Percentiles rank a stretch among this genome's conserved stretches.
Evolutionary conservation across 2,329 filamentous ascomycete species (phyloP).

Genomic region (Aspergillus hiratsukae): DNA sequence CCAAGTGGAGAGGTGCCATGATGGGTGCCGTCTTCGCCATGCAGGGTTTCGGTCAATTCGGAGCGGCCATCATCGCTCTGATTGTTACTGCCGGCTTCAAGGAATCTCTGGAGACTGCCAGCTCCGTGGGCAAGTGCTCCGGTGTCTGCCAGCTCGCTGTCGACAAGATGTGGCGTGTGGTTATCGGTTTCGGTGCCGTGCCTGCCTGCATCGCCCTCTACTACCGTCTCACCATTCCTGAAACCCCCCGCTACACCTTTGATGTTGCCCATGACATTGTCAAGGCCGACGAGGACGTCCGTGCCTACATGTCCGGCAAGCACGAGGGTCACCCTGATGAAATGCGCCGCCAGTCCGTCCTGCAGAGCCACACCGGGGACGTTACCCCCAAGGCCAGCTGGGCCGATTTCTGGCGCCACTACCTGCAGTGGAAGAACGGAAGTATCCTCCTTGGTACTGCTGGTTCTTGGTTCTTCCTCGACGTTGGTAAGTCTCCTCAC

Average conservation of each 20-base stretch:
- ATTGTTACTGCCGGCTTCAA: slow-evolving; percentile 71
- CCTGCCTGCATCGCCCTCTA: slow-evolving; percentile 78
- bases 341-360: slow-evolving; percentile 56
- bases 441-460: slow-evolving; percentile 73
- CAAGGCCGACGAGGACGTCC: slow-evolving; percentile 67
- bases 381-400: slow-evolving; percentile 68
- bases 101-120: slow-evolving; percentile 52
- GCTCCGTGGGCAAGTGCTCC: slow-evolving; percentile 54
- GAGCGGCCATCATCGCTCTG: slow-evolving; percentile 69
- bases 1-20: slow-evolving; percentile 81
- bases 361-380: slow-evolving; percentile 50
- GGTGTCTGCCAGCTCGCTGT: slow-evolving; percentile 64
- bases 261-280: slow-evolving; percentile 71
- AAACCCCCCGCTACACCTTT: slow-evolving; percentile 84
- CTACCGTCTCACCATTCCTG: slow-evolving; percentile 80
- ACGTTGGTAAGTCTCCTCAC: slow-evolving; percentile 45
- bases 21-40: slow-evolving; percentile 84
- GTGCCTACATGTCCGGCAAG: slow-evolving; percentile 68
- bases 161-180: slow-evolving; percentile 81
- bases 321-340: slow-evolving; percentile 62
- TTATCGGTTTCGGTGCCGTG: slow-evolving; percentile 77
- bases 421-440: slow-evolving; percentile 65
- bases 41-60: slow-evolving; percentile 79
- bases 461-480: slow-evolving; percentile 79
- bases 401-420: slow-evolving; percentile 67